A percentile compares a stretch with the other conserved stretches of the same genome.
These are phyloP conservation scores for Cryptosporidium xiaoi DNA, from an alignment of 169 alveolate species.

Conservation along the genomic window DNA sequence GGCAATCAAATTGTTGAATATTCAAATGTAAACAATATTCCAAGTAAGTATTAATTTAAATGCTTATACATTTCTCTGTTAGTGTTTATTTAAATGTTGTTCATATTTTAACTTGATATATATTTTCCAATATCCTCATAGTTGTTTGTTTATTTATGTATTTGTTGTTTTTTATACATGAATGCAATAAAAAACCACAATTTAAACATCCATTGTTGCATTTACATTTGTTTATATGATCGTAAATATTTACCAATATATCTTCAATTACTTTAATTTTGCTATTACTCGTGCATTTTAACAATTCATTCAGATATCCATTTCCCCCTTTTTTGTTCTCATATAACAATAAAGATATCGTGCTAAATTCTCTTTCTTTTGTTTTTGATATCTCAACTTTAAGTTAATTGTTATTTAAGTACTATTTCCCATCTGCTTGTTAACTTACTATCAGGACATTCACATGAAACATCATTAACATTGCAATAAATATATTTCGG, in stretches of 20 bases:
- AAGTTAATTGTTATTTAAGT: not conserved
- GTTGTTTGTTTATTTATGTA: conserved; percentile 44
- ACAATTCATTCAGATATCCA: conserved; percentile 40
- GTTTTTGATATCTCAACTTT: conserved; percentile 23
- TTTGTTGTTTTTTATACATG: conserved; percentile 60
- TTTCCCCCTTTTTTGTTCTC: conserved; percentile 63
- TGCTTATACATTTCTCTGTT: not conserved
- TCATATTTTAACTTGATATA: not conserved
- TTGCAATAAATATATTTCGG: conserved; percentile 30
- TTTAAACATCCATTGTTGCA: conserved; percentile 56
- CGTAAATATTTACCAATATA: conserved; percentile 1
- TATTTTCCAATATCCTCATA: conserved; percentile 22
- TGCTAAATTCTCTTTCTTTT: conserved; percentile 17
- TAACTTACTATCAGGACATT: conserved; percentile 74
- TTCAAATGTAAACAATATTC: conserved; percentile 68
- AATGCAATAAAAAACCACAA: conserved; percentile 36
- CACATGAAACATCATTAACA: conserved; percentile 53
- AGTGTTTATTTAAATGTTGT: not conserved
- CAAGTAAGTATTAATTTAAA: conserved; percentile 15
- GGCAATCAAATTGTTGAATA: conserved; percentile 44
- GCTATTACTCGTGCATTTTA: not conserved
- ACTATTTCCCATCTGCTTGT: not conserved
- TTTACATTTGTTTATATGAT: conserved; percentile 1
- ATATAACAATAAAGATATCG: conserved; percentile 19
- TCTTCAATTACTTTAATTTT: conserved; percentile 6